Evolutionary conservation across 305 asterid genomes (phyloP).

Genomic region (Coffea humblotiana): DNA sequence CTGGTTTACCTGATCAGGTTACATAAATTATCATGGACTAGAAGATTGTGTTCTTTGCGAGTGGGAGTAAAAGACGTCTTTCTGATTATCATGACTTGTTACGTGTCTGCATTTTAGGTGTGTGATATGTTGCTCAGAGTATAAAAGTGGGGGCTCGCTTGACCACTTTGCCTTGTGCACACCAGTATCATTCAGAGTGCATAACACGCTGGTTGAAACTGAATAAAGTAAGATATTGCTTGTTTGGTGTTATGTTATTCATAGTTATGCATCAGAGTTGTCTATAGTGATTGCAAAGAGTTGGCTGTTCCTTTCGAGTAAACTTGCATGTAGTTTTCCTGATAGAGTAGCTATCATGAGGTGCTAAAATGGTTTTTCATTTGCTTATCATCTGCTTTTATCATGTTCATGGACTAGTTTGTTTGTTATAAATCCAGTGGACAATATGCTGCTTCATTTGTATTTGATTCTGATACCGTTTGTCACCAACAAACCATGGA

Average conservation of each 20-base stretch:
- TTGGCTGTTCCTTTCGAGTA: neutral
- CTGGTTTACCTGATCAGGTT: neutral
- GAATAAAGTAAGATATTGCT: constrained; percentile 48
- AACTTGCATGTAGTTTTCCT: neutral
- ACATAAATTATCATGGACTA: neutral
- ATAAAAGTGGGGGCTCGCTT: constrained; percentile 58
- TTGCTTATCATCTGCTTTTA: neutral
- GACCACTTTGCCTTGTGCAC: constrained; percentile 78
- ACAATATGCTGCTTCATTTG: neutral
- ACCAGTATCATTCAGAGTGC: constrained; percentile 70
- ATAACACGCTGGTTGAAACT: constrained; percentile 67
- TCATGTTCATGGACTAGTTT: neutral
- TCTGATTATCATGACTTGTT: constrained; percentile 18
- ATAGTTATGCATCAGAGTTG: neutral
- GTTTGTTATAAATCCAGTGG: neutral
- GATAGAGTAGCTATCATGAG: neutral
- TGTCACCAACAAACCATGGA: neutral
- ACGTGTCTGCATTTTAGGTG: constrained; percentile 47
- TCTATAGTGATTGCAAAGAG: neutral
- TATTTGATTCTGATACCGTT: neutral
- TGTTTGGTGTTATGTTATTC: neutral
- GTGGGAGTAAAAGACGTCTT: neutral
- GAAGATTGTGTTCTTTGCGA: neutral
- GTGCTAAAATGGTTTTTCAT: neutral
- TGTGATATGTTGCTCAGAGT: constrained; percentile 66